These are phyloP conservation scores for Botrytis hyacinthi DNA, from an alignment of 2,329 filamentous ascomycete species.

Conservation along the genomic window DNA sequence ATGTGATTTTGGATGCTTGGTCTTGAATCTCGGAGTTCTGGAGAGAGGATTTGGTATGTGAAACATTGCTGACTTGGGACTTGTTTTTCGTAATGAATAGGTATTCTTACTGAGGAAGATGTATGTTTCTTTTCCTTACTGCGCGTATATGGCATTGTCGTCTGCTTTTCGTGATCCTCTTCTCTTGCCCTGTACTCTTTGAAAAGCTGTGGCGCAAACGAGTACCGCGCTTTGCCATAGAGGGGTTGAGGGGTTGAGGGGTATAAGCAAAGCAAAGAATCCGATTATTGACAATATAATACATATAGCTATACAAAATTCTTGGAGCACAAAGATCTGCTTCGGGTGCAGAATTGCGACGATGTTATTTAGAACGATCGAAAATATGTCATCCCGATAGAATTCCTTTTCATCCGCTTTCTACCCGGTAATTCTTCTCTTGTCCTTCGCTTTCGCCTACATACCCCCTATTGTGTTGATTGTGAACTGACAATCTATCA, in stretches of 20 bases:
- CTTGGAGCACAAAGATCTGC: slow-evolving; percentile 39
- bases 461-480: background rate
- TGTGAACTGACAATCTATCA: background rate
- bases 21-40: background rate
- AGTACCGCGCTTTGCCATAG: background rate
- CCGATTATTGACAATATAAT: slow-evolving; percentile 22
- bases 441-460: background rate
- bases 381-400: slow-evolving; percentile 44
- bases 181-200: background rate
- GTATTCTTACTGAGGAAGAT: slow-evolving; percentile 39
- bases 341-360: slow-evolving; percentile 41
- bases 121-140: slow-evolving; percentile 26
- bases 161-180: background rate
- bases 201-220: background rate
- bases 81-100: slow-evolving; percentile 24
- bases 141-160: background rate
- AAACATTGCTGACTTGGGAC: background rate
- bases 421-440: slow-evolving; percentile 37
- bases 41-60: background rate
- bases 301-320: slow-evolving; percentile 40
- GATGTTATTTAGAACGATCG: slow-evolving; percentile 42
- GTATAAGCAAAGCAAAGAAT: background rate
- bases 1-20: slow-evolving; percentile 33
- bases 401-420: slow-evolving; percentile 40
- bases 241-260: background rate